Conservation (phyloP, 140 eudicot species). For the Anethum foeniculum region DNA sequence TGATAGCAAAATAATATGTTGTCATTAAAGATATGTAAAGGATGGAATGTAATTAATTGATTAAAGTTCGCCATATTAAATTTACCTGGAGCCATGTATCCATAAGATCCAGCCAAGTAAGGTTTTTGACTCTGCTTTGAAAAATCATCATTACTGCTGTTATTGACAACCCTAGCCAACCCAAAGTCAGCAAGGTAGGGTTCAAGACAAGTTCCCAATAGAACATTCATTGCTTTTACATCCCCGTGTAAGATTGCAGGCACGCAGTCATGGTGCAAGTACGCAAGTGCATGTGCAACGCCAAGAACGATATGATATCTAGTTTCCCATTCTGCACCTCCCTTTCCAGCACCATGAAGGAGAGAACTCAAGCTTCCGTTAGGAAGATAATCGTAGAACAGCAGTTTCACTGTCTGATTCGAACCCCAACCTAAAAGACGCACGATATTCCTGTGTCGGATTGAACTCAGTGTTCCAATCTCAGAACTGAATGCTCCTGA, state of each 20-base stretch:
- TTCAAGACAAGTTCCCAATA: slow-evolving; percentile 64
- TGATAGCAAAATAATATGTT: not conserved
- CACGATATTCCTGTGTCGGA: slow-evolving; percentile 83
- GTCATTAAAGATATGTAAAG: not conserved
- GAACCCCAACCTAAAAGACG: slow-evolving; percentile 93
- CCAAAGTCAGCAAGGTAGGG: slow-evolving; percentile 95
- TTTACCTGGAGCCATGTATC: slow-evolving; percentile 99
- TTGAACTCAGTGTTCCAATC: slow-evolving; percentile 73
- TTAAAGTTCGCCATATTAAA: not conserved
- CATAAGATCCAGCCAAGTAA: slow-evolving; percentile 90
- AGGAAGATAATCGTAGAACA: slow-evolving; percentile 84
- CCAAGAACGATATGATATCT: slow-evolving; percentile 66
- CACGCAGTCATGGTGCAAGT: slow-evolving; percentile 86
- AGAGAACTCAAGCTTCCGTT: slow-evolving; percentile 95
- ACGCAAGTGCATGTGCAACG: slow-evolving; percentile 87
- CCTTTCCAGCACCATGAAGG: slow-evolving; percentile 79
- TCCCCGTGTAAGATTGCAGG: slow-evolving; percentile 92
- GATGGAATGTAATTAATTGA: not conserved
- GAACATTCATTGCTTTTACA: slow-evolving; percentile 89
- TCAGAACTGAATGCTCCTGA: slow-evolving; percentile 82
- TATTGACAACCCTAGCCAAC: slow-evolving; percentile 59
- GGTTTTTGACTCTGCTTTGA: slow-evolving; percentile 54
- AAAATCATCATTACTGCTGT: slow-evolving; percentile 18
- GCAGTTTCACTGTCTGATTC: slow-evolving; percentile 56
- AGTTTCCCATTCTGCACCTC: slow-evolving; percentile 81